Base-by-base conservation (phyloP, 495 filamentous ascomycete species). In the Xylaria flabelliformis region DNA sequence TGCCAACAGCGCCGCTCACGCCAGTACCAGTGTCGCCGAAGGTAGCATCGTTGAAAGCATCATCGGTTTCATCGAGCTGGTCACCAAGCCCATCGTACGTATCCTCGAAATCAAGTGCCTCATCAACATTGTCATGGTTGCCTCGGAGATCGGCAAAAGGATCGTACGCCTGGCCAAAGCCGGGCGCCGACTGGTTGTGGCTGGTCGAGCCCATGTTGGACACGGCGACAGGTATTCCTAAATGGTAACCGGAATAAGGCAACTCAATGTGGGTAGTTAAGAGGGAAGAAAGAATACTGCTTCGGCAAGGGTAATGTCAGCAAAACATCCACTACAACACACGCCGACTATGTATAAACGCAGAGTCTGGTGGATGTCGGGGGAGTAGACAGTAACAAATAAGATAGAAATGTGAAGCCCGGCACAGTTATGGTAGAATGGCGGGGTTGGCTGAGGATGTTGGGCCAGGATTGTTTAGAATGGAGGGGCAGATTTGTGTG, bases 31-130 rank as follows among this genome's bases (percentile, higher is more conserved):
- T 71, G 55, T 79, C 83, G 69, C 96, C 96, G 76, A 99, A 99
- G n/a, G 96, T 99, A 79, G 97, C 97, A 76, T 98, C 94, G 81
- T 99, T 99, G 86, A 98, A 94, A 53, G 87, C 94, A 84, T 99
- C 96, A 75, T 95, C 92, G 21, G 93, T 92, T 77, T 98, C 95
- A 75, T 97, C 92, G 41, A 99, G 89, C 79, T 93, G 90, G 80
- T 97, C 93, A 4, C 94, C 96, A 26, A 98, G 85, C 2, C 96
- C 96, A 82, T 99, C 97, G 79, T 99, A 98, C 39, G 96, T 98
- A 76, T 99, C 96, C 74, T 99, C 96, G 74, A 98, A 99, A 71
- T 98, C 94, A 68, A 98, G 74, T 34, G 87, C 94, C 82, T 88
- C 95, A 87, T 88, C 93, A 77, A 97, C 91, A 53, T 92, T 91